These are phyloP conservation scores for Coemansia sp. DNA, from an alignment of 192 early-diverging fungal genomes.

Conservation along the genomic window DNA sequence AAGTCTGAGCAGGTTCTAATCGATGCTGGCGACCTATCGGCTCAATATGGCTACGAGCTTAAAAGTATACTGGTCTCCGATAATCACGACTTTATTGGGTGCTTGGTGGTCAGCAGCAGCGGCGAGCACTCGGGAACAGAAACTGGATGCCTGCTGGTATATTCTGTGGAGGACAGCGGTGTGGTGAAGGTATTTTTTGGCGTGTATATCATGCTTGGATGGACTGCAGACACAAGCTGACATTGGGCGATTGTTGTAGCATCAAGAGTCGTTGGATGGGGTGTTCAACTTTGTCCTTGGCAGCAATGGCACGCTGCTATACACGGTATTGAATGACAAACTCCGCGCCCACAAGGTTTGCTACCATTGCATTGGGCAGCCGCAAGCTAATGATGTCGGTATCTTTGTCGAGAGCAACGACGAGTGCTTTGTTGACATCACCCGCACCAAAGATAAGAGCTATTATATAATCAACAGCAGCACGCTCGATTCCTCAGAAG, in stretches of 20 bases:
- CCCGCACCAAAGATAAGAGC: conserved; percentile 65
- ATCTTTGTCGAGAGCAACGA: conserved; percentile 63
- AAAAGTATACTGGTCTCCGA: conserved; percentile 40
- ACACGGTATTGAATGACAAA: conserved; percentile 66
- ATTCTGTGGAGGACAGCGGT: conserved; percentile 8
- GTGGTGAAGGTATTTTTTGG: conserved; percentile 23
- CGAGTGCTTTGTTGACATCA: conserved; percentile 72
- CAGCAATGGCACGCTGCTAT: conserved; percentile 55
- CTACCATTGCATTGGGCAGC: conserved; percentile 20
- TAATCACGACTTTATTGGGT: conserved; percentile 28
- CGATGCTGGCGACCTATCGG: conserved; percentile 13
- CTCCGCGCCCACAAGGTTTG: conserved; percentile 60
- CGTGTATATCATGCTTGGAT: background rate
- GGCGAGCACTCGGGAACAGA: conserved; percentile 14
- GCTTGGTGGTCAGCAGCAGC: conserved; percentile 10
- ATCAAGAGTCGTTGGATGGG: conserved; percentile 38
- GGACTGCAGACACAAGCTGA: too few relatives aligned
- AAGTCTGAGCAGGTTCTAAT: conserved; percentile 29
- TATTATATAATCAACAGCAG: conserved; percentile 69
- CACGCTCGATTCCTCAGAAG: conserved; percentile 67
- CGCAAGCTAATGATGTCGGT: conserved; percentile 15
- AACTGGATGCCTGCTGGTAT: conserved; percentile 27
- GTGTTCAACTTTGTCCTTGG: conserved; percentile 68
- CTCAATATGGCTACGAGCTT: conserved; percentile 11
- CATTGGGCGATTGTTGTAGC: too few relatives aligned